Evolutionary conservation across 148 eudicot genomes (phyloP).

Genomic region (Selenicereus undatus): DNA sequence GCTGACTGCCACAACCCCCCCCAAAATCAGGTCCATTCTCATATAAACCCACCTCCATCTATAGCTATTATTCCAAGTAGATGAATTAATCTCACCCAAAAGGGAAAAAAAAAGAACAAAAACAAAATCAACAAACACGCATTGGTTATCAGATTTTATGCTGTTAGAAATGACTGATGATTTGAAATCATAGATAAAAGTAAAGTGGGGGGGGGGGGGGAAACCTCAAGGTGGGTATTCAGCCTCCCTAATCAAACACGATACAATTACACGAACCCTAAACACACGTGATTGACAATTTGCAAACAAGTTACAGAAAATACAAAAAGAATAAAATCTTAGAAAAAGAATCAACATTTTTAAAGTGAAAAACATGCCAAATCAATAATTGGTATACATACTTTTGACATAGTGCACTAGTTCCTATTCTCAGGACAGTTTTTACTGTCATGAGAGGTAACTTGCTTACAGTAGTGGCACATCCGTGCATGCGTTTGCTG

Average conservation of each 20-base stretch:
- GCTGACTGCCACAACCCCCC: neutral
- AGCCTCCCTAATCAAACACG: constrained; percentile 74
- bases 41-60: neutral
- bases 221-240: constrained; percentile 87
- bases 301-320: no score
- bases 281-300: no score
- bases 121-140: neutral
- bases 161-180: neutral
- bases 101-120: neutral
- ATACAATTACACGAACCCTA: no score
- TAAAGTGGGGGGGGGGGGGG: neutral
- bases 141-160: neutral
- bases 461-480: no score
- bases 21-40: neutral
- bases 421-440: no score
- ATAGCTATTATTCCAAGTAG: neutral
- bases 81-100: neutral
- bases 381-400: no score
- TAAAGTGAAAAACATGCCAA: no score
- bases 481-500: no score
- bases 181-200: neutral
- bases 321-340: no score
- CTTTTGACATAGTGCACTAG: no score
- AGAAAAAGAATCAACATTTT: no score
- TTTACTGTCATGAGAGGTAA: no score